Base-by-base conservation (phyloP, 441 rosid genomes). In the Mallotus repandus region DNA sequence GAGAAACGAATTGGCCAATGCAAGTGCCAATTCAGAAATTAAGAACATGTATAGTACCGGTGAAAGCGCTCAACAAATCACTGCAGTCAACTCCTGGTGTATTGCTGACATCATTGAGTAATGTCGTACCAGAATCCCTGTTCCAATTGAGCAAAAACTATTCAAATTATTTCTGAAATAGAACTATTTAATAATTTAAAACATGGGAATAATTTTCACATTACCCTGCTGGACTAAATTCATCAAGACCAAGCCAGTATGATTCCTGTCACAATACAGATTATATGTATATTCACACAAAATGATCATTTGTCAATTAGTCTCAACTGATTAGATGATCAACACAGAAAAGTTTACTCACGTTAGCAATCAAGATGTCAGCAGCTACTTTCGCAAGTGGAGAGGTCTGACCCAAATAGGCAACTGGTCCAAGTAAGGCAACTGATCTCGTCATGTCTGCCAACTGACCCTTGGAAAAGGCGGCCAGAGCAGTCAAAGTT, bases 211-310 rank as follows among this genome's bases (percentile, higher is more conserved):
- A 13, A 45, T 1, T 45, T 45, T 7, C 9, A 45, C 9, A 8
- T 48, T 68, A 87, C 98, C 89, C 92, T 75, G 79, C 86, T 8
- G 97, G 98, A 81, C 84, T 75, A 73, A 92, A 94, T 81, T 92
- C 97, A 7, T 85, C 81, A 43, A 85, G 10, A 60, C 96, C 91
- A 18, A 87, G 41, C 46, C 82, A 38, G 12, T 83, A 80, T 2
- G 82, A 76, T 25, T 83, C 82, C 97, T 92, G 85, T 76, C 5
- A 53, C 7, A 61, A 61, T 7, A 67, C 15, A 54, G 12, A 70
- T 62, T 48, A 2, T 13, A 18, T 0, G 3, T 14, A 53, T 16
- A 0, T 22, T 7, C 49, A 38, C 41, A 38, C 49, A 45, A 45
- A 45, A 45, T 10, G 0, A 45, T 35, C 11, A 38, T n/a, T 29